Percentiles rank a stretch among this genome's conserved stretches.
Conservation (phyloP, 1,284 basidiomycete genomes). For the Microbotryum silenes-acaulis region DNA sequence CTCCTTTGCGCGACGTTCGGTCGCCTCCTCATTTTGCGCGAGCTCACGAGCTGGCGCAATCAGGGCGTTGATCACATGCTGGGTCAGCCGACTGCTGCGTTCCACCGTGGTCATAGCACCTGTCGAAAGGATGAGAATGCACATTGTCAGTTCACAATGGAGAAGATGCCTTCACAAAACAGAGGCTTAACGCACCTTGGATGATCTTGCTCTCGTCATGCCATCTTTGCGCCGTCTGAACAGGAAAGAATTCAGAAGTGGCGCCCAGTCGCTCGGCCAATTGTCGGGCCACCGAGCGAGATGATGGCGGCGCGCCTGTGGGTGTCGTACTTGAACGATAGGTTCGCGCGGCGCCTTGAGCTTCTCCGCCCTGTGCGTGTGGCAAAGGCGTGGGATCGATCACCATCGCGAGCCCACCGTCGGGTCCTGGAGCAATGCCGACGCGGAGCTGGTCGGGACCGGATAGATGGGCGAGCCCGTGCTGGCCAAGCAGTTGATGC, state of each 20-base stretch:
- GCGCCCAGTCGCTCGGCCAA: conserved; percentile 30
- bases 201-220: conserved; percentile 76
- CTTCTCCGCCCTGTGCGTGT: not conserved
- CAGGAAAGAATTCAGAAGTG: conserved; percentile 49
- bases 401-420: conserved; percentile 29
- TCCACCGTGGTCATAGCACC: conserved; percentile 47
- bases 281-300: conserved; percentile 20
- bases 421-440: conserved; percentile 25
- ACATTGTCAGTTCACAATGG: not conserved
- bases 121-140: not conserved
- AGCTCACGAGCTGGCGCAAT: conserved; percentile 68
- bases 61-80: conserved; percentile 69
- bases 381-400: conserved; percentile 24
- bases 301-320: not conserved
- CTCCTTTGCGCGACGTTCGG: conserved; percentile 7
- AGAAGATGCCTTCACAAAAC: not conserved
- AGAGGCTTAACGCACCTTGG: conserved; percentile 54
- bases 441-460: conserved; percentile 32
- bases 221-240: conserved; percentile 83
- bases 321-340: not conserved
- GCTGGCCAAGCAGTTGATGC: conserved; percentile 26
- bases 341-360: not conserved
- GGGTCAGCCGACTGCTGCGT: conserved; percentile 59
- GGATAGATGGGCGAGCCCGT: conserved; percentile 26
- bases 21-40: conserved; percentile 34